Base-by-base conservation (phyloP, 345 rosid genomes). In the Sonneratia caseolaris region DNA sequence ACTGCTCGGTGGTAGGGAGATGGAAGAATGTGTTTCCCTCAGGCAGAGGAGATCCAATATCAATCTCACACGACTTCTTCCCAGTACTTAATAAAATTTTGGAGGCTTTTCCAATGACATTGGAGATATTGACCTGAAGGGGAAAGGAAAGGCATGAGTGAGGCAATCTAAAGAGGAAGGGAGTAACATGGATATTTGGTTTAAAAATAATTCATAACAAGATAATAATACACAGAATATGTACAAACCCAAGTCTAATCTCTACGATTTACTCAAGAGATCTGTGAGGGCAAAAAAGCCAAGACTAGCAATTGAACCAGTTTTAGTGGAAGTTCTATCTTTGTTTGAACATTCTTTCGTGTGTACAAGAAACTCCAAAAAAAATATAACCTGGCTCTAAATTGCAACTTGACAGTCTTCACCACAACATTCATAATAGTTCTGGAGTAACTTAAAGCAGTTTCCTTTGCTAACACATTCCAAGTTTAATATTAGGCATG, bases 1-100 rank as follows among this genome's bases (percentile, higher is more conserved):
- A 79, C 80, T 83, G 71, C 70, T 87, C 86, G 55, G 82, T 90
- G 0, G 91, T 84, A 27, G 94, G 97, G 66, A 90, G 85, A 68
- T 76, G 79, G 72, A 83, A 37, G 70, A 76, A 76, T 69, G 64
- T 32, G 68, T 81, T 76, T 45, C 69, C 82, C 45, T 43, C 76
- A 35, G 89, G 72, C 43, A 19, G 71, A 66, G 19, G 62, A 74
- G 76, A 73, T 64, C 78, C 74, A 70, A 66, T 68, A 73, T 71
- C 81, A 71, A 91, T 87, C 76, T 71, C 71, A 16, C 98, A 94
- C 42, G 78, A 79, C 43, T 83, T 86, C 35, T 78, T 75, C 71
- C 84, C 84, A 6, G 87, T 76, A 42, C 78, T 74, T 27, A 94
- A 47, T 72, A 76, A 70, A 24, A 94, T 37, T 73, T 79, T 76